Evolutionary conservation across 129 eudicot genomes (phyloP).

Genomic region (Artemisia annua): DNA sequence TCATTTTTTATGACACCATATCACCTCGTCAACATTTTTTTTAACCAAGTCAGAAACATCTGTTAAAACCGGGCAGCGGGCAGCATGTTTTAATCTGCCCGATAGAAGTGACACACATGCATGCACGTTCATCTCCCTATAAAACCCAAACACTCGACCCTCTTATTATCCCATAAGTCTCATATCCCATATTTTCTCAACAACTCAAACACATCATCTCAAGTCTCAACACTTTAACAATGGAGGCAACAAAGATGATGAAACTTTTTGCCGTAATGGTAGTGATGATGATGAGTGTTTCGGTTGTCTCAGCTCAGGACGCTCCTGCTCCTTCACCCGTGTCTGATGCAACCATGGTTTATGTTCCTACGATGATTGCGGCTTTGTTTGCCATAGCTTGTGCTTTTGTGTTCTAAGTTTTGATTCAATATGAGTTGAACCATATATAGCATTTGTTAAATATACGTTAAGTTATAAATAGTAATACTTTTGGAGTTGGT

Average conservation of each 20-base stretch:
- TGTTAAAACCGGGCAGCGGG: not conserved
- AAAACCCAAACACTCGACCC: constrained; percentile 13
- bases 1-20: not conserved
- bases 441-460: not conserved
- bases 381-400: constrained; percentile 18
- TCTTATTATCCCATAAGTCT: not conserved
- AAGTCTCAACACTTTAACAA: not conserved
- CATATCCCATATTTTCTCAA: not conserved
- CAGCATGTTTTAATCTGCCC: constrained; percentile 1
- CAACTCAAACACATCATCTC: not conserved
- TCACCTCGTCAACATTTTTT: not conserved
- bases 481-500: not conserved
- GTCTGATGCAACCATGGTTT: constrained; percentile 24
- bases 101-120: not conserved
- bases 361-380: constrained; percentile 11
- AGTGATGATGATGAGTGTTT: constrained; percentile 10
- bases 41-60: not conserved
- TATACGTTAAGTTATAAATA: too few relatives aligned
- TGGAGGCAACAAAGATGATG: constrained; percentile 26
- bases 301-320: constrained; percentile 21
- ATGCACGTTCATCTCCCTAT: not conserved
- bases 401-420: constrained; percentile 22
- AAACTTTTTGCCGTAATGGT: constrained; percentile 16
- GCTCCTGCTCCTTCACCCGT: constrained; percentile 26
- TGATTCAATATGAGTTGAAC: not conserved